Evolutionary conservation across 2,329 filamentous ascomycete genomes (phyloP), one percentile per base, ranked within the genome.

Genomic region (Pseudodiploospora longispora): DNA sequence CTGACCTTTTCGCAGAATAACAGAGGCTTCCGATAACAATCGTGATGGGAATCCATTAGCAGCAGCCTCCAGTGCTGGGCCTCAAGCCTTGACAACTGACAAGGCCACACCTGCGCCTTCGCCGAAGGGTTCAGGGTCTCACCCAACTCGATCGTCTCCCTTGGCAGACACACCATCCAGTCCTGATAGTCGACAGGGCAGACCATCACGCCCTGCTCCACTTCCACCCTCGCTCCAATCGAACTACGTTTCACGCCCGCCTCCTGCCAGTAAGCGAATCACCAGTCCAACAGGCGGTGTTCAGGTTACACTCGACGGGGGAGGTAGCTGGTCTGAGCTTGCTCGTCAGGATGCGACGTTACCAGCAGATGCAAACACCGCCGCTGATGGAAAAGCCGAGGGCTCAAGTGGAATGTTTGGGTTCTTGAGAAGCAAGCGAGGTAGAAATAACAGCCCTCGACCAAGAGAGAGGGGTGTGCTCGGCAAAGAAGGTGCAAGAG

Each of bases 381-480:
- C 66, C 2, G 71, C 64, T n/a, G 69, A 67, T 47, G 71, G 67
- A 52, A 84, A 75, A 61, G 62, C 57, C 7, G 69, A 75, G 47
- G 67, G 78, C 36, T 78, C 81, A n/a, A 81, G 83, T 12, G 87
- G 90, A 42, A 91, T 96, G 75, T 83, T 97, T 52, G 87, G 88
- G 1, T 94, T 98, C 63, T 72, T 97, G 48, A 87, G 79, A 52
- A 76, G 90, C 57, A 95, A 95, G 69, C 95, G 87, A 70, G 88
- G 90, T 29, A 76, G 90, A 50, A 88, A 89, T 44, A 82, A 89
- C 64, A 96, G 89, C 61, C 93, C 93, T 2, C 96, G 95, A 68
- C 90, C 90, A 28, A 91, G 88, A 63, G 90, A 97, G 67, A 79
- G 88, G 44, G 93, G 93, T 47, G 90, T 98, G 6, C 61, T 98